phyloP scores from a whole-genome alignment of 2,329 filamentous ascomycete genomes.

The Metarhizium rileyi region DNA sequence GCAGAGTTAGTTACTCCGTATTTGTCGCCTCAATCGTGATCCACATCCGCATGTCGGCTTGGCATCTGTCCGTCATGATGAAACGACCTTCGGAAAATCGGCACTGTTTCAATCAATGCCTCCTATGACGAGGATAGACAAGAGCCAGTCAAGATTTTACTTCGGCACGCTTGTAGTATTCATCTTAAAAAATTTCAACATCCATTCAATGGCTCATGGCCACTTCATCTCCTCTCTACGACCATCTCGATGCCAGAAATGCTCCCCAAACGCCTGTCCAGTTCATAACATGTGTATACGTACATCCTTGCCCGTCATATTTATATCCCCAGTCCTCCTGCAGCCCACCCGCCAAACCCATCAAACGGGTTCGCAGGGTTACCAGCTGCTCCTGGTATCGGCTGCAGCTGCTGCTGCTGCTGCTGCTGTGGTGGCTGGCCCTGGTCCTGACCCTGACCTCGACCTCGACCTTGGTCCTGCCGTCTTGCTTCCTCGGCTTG shows the following conservation, averaged over 20 bases:
- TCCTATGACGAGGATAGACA: neutral
- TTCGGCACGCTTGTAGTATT: neutral
- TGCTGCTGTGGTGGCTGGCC: slow-evolving; percentile 7
- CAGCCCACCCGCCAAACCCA: slow-evolving; percentile 26
- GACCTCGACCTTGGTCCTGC: slow-evolving; percentile 20
- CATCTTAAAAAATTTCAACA: neutral
- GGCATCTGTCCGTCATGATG: neutral
- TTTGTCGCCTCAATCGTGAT: too few species aligned
- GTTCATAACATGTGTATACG: slow-evolving; percentile 6
- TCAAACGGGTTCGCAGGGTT: slow-evolving; percentile 12
- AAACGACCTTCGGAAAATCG: neutral
- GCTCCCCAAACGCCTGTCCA: slow-evolving; percentile 12
- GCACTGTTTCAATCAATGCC: neutral
- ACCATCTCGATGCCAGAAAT: slow-evolving; percentile 4
- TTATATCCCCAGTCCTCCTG: slow-evolving; percentile 25
- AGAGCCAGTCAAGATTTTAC: too few species aligned
- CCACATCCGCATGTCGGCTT: neutral
- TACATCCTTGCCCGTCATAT: slow-evolving; percentile 2
- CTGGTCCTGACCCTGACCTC: slow-evolving; percentile 10
- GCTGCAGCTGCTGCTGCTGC: neutral
- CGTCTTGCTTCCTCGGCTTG: slow-evolving; percentile 23
- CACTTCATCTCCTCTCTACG: neutral
- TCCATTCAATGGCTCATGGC: neutral
- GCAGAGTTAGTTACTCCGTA: too few species aligned
- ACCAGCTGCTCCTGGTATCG: neutral